These are phyloP conservation scores for Entomortierella beljakovae DNA, from an alignment of 192 early-diverging fungal species.

Conservation along the genomic window DNA sequence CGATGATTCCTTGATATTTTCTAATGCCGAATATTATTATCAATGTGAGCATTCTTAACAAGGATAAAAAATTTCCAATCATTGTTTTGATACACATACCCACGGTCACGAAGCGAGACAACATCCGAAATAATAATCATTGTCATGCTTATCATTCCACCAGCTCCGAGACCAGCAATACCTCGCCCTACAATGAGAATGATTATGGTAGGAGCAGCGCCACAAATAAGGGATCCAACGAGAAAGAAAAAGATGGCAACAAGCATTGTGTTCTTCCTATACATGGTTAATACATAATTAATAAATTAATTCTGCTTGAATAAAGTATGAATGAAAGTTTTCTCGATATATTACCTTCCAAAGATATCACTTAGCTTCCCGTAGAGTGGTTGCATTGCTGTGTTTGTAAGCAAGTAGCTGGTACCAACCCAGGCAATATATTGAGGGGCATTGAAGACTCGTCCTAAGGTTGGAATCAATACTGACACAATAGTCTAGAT, in stretches of 20 bases:
- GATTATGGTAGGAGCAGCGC: slow-evolving; percentile 42
- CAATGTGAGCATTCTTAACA: background rate
- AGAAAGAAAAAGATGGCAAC: slow-evolving; percentile 48
- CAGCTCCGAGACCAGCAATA: slow-evolving; percentile 67
- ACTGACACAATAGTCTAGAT: slow-evolving; percentile 46
- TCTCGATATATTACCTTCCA: slow-evolving; percentile 53
- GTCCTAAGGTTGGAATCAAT: slow-evolving; percentile 34
- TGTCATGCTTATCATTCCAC: slow-evolving; percentile 66
- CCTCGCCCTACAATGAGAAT: slow-evolving; percentile 66
- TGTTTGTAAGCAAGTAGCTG: slow-evolving; percentile 65
- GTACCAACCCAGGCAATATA: slow-evolving; percentile 87
- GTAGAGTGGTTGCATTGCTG: slow-evolving; percentile 82
- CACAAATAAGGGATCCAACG: slow-evolving; percentile 46
- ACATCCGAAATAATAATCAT: slow-evolving; percentile 75
- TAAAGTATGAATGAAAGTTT: background rate
- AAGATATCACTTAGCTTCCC: slow-evolving; percentile 84
- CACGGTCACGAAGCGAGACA: slow-evolving; percentile 66
- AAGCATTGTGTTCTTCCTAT: slow-evolving; percentile 40
- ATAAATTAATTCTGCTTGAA: no score
- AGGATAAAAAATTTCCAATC: no score
- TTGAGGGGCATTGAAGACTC: slow-evolving; percentile 72
- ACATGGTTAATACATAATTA: no score
- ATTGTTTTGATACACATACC: slow-evolving; percentile 29
- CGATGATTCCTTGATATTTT: slow-evolving; percentile 67
- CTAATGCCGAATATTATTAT: background rate